Evolutionary conservation across 2,329 filamentous ascomycete species (phyloP), one percentile per base, ranked within the genome.

Genomic region (Colletotrichum somersetense): DNA sequence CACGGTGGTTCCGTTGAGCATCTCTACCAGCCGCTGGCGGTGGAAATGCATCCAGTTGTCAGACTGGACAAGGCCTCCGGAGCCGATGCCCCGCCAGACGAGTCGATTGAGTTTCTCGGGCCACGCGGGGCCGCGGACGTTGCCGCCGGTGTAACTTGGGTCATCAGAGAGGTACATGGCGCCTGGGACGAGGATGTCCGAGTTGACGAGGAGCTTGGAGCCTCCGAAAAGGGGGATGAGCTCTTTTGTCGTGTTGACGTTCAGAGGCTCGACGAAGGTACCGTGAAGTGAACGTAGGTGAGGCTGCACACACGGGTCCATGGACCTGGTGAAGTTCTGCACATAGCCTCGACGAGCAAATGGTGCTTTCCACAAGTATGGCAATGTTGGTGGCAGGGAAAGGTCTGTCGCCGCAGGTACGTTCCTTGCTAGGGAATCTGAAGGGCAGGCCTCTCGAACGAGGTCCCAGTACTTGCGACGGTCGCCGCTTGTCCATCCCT

Each of bases 1-100:
- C 30, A 91, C 88, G 23, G 83, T 86, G 1, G 89, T 91, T 11
- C 86, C 87, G 76, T 94, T 93, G 59, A 92, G 82, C 89, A 93
- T 91, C 71, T 90, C 85, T 35, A 93, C 83, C 70, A 93, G 89
- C 5, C 92, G 89, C 75, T 92, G 91, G n/a, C 91, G 89, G 73
- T 93, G 91, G 76, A 93, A 92, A 46, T 89, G 87, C 44, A 85
- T 85, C 91, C 91, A 94, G 72, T 88, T 92, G 56, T 89, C 78
- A n/a, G 77, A 76, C 67, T 81, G 81, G 57, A 85, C 80, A 38
- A 84, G 83, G 1, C 90, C 91, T 3, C 90, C 91, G 10, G 90
- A 91, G 3, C 88, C 89, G 2, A 89, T 88, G 57, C 91, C 91
- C 48, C 91, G 89, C 91, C 91, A 93, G 46, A 91, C 81, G 57